Conservation (phyloP, 768 basidiomycete genomes). For the Collybiopsis confluens region DNA sequence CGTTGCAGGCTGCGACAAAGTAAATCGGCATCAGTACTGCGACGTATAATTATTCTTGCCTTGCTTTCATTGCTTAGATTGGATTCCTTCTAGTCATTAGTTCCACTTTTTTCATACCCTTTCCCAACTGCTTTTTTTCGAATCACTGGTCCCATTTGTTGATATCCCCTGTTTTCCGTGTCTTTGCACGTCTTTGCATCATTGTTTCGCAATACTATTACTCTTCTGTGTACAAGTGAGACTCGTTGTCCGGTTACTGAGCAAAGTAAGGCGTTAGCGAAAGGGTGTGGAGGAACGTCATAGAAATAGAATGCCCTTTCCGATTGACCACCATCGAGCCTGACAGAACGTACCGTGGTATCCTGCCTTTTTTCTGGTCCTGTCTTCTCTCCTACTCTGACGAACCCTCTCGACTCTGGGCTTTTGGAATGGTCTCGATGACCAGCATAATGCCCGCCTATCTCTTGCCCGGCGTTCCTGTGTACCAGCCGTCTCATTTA, state of each 20-base stretch:
- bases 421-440: slow-evolving; percentile 59
- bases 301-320: slow-evolving; percentile 8
- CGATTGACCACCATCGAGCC: slow-evolving; percentile 8
- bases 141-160: not conserved
- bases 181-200: slow-evolving; percentile 6
- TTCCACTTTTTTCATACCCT: slow-evolving; percentile 6
- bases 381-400: not conserved
- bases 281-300: too few relatives aligned
- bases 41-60: slow-evolving; percentile 6
- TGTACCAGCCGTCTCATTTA: slow-evolving; percentile 74
- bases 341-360: not conserved
- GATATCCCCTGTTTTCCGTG: not conserved
- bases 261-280: not conserved
- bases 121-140: not conserved
- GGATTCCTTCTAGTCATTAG: not conserved
- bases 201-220: slow-evolving; percentile 2
- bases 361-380: not conserved
- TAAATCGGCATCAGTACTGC: slow-evolving; percentile 19
- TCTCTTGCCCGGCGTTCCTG: slow-evolving; percentile 67
- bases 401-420: not conserved
- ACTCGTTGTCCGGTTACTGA: not conserved
- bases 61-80: slow-evolving; percentile 8
- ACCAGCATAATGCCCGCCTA: slow-evolving; percentile 63
- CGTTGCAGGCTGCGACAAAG: slow-evolving; percentile 36
- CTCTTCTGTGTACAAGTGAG: not conserved